phyloP scores from a whole-genome alignment of 805 yeast species.

The Starmera caribaea region DNA sequence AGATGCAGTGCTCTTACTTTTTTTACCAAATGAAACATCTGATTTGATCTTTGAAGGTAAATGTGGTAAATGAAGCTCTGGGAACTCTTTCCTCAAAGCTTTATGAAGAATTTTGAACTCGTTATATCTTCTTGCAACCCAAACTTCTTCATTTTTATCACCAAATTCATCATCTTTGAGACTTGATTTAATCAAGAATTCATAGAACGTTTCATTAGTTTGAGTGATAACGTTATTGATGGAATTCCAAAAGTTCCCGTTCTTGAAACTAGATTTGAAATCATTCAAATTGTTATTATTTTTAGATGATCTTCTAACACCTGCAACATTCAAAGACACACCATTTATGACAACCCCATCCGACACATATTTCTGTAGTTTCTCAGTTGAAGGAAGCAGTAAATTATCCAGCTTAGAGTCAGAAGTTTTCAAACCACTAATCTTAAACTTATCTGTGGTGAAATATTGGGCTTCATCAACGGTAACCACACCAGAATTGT shows the following conservation, averaged over 20 bases:
- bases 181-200: conserved; percentile 14
- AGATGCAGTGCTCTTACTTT: too few relatives aligned
- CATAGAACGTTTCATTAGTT: conserved; percentile 13
- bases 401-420: conserved; percentile 23
- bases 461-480: conserved; percentile 44
- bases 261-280: conserved; percentile 1
- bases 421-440: conserved; percentile 17
- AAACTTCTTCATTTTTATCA: conserved; percentile 1
- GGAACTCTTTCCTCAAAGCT: conserved; percentile 44
- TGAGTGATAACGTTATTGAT: conserved; percentile 7
- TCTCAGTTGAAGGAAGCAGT: conserved; percentile 32
- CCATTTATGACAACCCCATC: conserved; percentile 38
- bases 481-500: conserved; percentile 67
- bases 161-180: conserved; percentile 13
- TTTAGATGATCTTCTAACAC: conserved; percentile 38
- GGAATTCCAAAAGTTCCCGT: background rate
- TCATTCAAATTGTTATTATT: conserved; percentile 20
- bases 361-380: conserved; percentile 20
- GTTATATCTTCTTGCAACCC: conserved; percentile 50
- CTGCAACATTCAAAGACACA: conserved; percentile 53
- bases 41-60: conserved; percentile 47
- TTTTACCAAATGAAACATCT: conserved; percentile 18
- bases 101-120: conserved; percentile 56
- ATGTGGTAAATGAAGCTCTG: conserved; percentile 56
- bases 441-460: conserved; percentile 20